Percentiles rank a stretch among this genome's conserved stretches.
Evolutionary conservation across 2,329 filamentous ascomycete species (phyloP).

Genomic region (Colletotrichum sp.): DNA sequence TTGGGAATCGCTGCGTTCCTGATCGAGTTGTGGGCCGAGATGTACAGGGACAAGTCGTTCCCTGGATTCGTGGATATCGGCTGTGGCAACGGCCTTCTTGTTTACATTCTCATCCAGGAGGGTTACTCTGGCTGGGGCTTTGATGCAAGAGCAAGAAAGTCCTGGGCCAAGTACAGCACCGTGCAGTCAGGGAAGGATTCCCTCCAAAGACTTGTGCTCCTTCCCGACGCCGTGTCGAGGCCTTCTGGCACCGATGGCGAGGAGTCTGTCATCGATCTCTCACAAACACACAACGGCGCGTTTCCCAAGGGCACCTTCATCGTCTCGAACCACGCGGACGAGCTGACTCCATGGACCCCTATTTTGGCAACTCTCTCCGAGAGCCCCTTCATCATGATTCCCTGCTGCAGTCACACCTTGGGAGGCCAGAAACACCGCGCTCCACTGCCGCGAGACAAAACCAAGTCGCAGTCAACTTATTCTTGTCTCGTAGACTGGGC

Average conservation of each 20-base stretch:
- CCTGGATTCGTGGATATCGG: slow-evolving; percentile 96
- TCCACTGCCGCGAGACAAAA: slow-evolving; percentile 54
- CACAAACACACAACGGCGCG: slow-evolving; percentile 58
- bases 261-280: slow-evolving; percentile 13
- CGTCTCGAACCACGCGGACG: slow-evolving; percentile 95
- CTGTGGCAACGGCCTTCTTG: slow-evolving; percentile 91
- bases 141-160: slow-evolving; percentile 84
- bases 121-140: slow-evolving; percentile 90
- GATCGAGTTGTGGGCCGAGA: slow-evolving; percentile 86
- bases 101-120: slow-evolving; percentile 80
- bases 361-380: slow-evolving; percentile 78
- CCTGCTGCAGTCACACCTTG: slow-evolving; percentile 91
- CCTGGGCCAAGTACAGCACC: slow-evolving; percentile 75
- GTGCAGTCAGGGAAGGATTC: slow-evolving; percentile 22
- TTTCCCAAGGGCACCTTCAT: slow-evolving; percentile 85
- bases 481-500: slow-evolving; percentile 84
- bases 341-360: slow-evolving; percentile 95
- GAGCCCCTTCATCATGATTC: slow-evolving; percentile 89
- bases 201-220: slow-evolving; percentile 52
- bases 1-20: slow-evolving; percentile 89
- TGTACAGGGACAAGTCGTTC: slow-evolving; percentile 71
- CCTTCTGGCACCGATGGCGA: slow-evolving; percentile 7
- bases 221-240: slow-evolving; percentile 46
- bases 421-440: slow-evolving; percentile 77
- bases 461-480: slow-evolving; percentile 72